These are phyloP conservation scores for Spinacia oleracea DNA, from an alignment of 179 eudicot species.

Conservation along the genomic window DNA sequence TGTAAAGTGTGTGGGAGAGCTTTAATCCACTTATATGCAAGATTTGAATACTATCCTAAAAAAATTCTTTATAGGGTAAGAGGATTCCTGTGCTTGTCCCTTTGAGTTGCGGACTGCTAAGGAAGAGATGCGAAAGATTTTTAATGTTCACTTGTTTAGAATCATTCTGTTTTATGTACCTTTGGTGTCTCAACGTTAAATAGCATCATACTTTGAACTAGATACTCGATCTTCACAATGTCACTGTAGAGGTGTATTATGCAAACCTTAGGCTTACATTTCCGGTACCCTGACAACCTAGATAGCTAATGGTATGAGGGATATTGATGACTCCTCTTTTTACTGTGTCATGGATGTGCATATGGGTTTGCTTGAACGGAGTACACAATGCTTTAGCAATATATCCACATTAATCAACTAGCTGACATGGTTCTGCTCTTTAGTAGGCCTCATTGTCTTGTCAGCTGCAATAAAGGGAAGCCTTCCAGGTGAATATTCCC, in stretches of 20 bases:
- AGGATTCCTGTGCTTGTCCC: too few relatives aligned
- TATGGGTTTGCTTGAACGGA: not conserved
- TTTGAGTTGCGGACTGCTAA: too few relatives aligned
- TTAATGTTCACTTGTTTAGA: not conserved
- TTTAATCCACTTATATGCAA: too few relatives aligned
- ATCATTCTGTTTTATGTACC: not conserved
- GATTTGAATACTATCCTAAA: too few relatives aligned
- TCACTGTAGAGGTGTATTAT: not conserved
- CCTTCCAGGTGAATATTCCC: too few relatives aligned
- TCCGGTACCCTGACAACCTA: not conserved
- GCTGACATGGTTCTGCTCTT: too few relatives aligned
- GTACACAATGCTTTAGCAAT: too few relatives aligned
- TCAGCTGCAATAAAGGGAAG: too few relatives aligned
- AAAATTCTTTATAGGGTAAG: too few relatives aligned
- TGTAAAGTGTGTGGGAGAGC: too few relatives aligned
- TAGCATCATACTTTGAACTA: not conserved
- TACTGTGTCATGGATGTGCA: not conserved
- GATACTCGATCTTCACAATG: not conserved
- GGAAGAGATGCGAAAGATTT: not conserved
- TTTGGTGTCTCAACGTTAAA: not conserved
- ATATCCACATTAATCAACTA: too few relatives aligned
- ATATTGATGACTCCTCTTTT: not conserved
- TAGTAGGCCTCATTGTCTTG: too few relatives aligned
- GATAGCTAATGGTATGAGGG: not conserved
- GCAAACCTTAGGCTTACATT: not conserved